Evolutionary conservation across 1,284 basidiomycete species (phyloP).

Genomic region (Cystobasidium pallidum): DNA sequence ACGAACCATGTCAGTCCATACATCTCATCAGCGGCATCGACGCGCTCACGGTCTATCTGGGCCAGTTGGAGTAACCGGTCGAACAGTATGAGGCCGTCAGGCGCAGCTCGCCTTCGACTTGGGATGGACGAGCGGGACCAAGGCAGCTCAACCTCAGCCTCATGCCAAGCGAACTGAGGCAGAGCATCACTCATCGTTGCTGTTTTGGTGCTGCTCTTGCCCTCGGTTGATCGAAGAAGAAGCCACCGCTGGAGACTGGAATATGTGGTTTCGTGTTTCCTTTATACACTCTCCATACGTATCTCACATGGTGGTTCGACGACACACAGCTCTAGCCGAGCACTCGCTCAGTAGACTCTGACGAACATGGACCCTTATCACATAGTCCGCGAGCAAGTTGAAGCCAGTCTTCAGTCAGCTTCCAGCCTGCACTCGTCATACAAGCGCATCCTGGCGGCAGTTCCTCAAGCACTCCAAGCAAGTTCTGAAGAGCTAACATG

Average conservation of each 20-base stretch:
- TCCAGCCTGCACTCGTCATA: constrained; percentile 38
- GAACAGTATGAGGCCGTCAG: constrained; percentile 34
- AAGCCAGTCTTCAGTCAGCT: constrained; percentile 33
- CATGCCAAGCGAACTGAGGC: constrained; percentile 17
- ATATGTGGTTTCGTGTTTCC: background rate
- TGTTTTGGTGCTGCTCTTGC: background rate
- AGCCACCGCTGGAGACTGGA: background rate
- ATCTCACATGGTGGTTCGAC: background rate
- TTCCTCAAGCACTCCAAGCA: constrained; percentile 20
- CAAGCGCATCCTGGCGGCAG: constrained; percentile 40
- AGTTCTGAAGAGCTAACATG: constrained; percentile 43
- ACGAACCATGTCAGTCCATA: background rate
- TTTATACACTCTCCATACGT: background rate
- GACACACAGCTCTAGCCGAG: constrained; percentile 1
- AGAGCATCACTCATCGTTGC: constrained; percentile 14
- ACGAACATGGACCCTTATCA: constrained; percentile 35
- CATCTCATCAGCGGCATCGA: background rate
- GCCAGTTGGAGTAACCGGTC: constrained; percentile 32
- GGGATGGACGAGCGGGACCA: constrained; percentile 5
- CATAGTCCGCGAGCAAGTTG: constrained; percentile 27
- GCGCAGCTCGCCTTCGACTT: constrained; percentile 5
- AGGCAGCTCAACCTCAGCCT: constrained; percentile 13
- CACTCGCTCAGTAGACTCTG: background rate
- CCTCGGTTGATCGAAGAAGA: constrained; percentile 1
- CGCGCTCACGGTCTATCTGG: constrained; percentile 18